Evolutionary conservation across 306 rosid species (phyloP).

Genomic region (Prunus armeniaca): DNA sequence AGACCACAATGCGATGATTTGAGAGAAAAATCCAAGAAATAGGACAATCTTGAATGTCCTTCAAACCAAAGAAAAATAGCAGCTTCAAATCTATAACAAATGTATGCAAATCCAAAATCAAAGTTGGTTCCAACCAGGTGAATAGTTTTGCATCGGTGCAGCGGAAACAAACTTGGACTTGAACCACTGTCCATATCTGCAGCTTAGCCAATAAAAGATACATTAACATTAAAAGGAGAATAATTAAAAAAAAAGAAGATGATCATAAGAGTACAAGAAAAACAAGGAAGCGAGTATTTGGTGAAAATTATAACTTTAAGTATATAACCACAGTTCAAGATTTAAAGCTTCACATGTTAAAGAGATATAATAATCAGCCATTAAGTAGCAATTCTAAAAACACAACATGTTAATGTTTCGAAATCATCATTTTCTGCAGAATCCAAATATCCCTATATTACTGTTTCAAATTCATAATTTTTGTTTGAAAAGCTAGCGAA

Average conservation of each 20-base stretch:
- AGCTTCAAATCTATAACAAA: constrained; percentile 27
- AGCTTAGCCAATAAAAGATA: constrained; percentile 10
- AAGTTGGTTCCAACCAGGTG: constrained; percentile 45
- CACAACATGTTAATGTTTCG: not conserved
- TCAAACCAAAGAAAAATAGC: constrained; percentile 18
- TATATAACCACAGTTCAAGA: not conserved
- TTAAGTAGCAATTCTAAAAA: not conserved
- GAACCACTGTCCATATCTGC: constrained; percentile 58
- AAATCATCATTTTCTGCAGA: not conserved
- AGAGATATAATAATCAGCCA: not conserved
- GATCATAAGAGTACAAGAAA: not conserved
- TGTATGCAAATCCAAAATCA: constrained; percentile 10
- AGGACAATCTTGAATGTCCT: constrained; percentile 34
- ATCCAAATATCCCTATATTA: not conserved
- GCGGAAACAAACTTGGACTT: constrained; percentile 39
- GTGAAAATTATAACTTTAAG: not conserved
- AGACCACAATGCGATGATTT: constrained; percentile 31
- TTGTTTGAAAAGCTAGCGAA: not conserved
- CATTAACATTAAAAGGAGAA: constrained; percentile 7
- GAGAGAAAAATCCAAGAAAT: constrained; percentile 28
- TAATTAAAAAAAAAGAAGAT: not conserved
- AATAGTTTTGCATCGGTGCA: constrained; percentile 52
- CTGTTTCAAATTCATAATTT: not conserved
- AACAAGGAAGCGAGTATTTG: not conserved
- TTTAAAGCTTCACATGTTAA: not conserved